Evolutionary conservation across 805 yeast species (phyloP), one percentile per base, ranked within the genome.

Genomic region (Ogataea nitratoaversa): DNA sequence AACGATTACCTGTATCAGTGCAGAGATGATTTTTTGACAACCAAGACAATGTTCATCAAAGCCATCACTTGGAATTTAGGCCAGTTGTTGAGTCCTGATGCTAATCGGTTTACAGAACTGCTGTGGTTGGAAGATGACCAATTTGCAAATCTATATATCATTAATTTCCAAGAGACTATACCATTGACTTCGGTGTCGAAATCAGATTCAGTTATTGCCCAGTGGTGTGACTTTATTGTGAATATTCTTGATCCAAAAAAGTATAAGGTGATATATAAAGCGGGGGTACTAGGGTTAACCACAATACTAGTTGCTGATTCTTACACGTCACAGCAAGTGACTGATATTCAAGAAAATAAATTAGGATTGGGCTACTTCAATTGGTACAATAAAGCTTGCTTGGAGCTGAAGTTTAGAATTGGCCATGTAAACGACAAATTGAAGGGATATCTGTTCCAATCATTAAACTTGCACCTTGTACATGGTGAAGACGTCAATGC

Each of bases 301-400:
- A 66, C 77, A 2, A 60, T 77, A 8, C 52, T 76, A 11, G 52
- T 76, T n/a, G 64, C 68, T 2, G 54, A 55, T 14, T 43, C 52
- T 3, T 53, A 57, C 4, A 36, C 72, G 2, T 53, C 49, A 5
- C 46, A 55, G 2, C 72, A 74, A 44, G 59, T 78, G n/a, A 57
- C 68, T 2, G 48, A 61, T 16, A 40, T 76, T 5, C 56, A 57
- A 16, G 62, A 65, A 4, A 58, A 65, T 3, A 66, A 79, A 0
- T 62, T 79, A 6, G 82, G 84, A 0, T 70, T 83, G 0, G 84
- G 84, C 0, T 67, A 77, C 30, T 52, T 78, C 37, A 71, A 77
- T 19, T 78, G 81, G 76, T 83, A 82, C 14, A 78, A 78, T 57
- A 78, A 78, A 50, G 84, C 84, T 2, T 79, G 81, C 4, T 73